Base-by-base conservation (phyloP, 176 grass and related monocot species). In the Avena atlantica region DNA sequence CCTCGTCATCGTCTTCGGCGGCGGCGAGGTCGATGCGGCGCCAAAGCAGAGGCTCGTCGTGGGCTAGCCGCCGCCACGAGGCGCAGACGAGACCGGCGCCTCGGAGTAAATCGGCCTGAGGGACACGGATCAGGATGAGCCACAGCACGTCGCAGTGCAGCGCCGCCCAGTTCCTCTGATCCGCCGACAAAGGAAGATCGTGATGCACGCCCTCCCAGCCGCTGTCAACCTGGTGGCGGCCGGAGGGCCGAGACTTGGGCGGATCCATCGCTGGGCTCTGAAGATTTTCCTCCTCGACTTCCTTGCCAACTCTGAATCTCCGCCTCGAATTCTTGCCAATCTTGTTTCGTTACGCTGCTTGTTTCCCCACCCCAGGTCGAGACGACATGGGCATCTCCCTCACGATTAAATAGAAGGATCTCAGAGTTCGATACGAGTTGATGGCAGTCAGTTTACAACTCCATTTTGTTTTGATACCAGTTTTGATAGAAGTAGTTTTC, bases 21-120 rank as follows among this genome's bases (percentile, higher is more conserved):
- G 13, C 27, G 15, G 64, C 27, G 9, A 70, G 68, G 17, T 70
- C 4, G 36, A 70, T 70, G 8, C 19, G 68, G 3, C 68, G 68
- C 68, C 68, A 70, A 36, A 70, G 36, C 9, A 70, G 68, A 9
- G 68, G 68, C 68, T 70, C 68, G 17, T 70, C 17, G 68, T 44
- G 36, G 17, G 68, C 68, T 2, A 44, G 68, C 68, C 37, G 36
- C 45, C 45, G 6, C 45, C 45, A 47, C 8, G 45, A 47, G 45
- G 45, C 7, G 45, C 45, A 47, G 8, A 7, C 5, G 68, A 40
- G 68, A 0, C 68, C 37, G 0, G 68, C 68, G 17, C 9, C 9
- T 19, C 68, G 36, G 68, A 71, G 68, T 37, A 71, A 2, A 37
- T 71, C 17, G 68, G 68, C 68, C 0, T 71, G 68, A 9, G 68